Percentiles rank a stretch among this genome's conserved stretches.
These are phyloP conservation scores for Xylaria castorea DNA, from an alignment of 495 filamentous ascomycete genomes.

Conservation along the genomic window DNA sequence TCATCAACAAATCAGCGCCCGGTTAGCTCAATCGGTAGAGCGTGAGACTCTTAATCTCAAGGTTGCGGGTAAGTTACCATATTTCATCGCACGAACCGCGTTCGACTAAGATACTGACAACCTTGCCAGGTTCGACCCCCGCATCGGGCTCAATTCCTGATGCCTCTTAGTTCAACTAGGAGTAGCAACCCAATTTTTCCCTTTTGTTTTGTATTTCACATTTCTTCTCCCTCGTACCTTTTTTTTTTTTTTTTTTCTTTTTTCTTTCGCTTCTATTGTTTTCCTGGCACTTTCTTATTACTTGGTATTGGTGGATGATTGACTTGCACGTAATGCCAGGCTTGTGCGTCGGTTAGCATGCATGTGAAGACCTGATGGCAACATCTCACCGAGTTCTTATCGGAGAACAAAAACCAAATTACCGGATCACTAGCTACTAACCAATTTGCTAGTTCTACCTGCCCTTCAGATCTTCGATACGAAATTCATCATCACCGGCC, in stretches of 20 bases:
- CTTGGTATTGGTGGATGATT: background rate
- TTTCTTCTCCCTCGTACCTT: no score
- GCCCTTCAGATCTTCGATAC: background rate
- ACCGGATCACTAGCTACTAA: background rate
- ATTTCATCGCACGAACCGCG: background rate
- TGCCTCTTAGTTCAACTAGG: conserved; percentile 32
- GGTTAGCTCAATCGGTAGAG: conserved; percentile 85
- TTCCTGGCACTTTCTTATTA: background rate
- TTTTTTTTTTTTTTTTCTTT: background rate
- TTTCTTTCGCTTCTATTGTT: background rate
- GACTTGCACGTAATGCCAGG: background rate
- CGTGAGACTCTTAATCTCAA: conserved; percentile 85
- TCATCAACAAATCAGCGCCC: conserved; percentile 33
- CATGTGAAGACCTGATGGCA: background rate
- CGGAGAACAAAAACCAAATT: background rate
- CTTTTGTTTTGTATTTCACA: background rate
- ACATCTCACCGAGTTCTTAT: background rate
- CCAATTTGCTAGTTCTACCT: background rate
- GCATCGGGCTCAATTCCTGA: conserved; percentile 53
- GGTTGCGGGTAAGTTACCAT: conserved; percentile 59
- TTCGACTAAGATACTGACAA: background rate
- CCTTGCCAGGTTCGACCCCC: conserved; percentile 52
- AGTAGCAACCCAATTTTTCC: conserved; percentile 16
- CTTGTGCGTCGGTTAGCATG: background rate
- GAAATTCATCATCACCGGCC: background rate